Evolutionary conservation across 108 stramenopile species (phyloP).

Genomic region (Nitzschia sp.): DNA sequence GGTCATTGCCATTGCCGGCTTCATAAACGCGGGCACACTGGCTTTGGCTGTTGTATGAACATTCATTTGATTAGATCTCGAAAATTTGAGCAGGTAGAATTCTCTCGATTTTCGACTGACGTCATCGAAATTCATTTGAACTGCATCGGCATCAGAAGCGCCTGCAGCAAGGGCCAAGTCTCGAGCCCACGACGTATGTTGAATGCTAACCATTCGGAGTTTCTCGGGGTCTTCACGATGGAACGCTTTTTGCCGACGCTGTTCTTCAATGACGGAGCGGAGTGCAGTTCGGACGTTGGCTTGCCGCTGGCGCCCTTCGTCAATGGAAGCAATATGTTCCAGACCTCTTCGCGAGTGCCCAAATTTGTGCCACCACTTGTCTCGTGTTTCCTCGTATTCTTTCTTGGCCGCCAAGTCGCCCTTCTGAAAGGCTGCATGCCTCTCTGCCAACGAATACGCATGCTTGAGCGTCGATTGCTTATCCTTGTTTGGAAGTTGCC

Average conservation of each 20-base stretch:
- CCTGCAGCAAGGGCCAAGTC: slow-evolving; percentile 84
- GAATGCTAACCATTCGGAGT: slow-evolving; percentile 68
- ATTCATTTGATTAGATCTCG: slow-evolving; percentile 21
- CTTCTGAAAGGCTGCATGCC: slow-evolving; percentile 1
- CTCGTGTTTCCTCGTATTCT: slow-evolving; percentile 41
- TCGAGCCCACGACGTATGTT: slow-evolving; percentile 76
- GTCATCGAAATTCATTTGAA: slow-evolving; percentile 68
- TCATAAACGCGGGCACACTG: slow-evolving; percentile 54
- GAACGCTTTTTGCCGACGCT: slow-evolving; percentile 60
- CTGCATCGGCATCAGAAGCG: slow-evolving; percentile 80
- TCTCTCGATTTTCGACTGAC: slow-evolving; percentile 73
- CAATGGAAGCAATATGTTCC: slow-evolving; percentile 81
- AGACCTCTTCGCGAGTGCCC: slow-evolving; percentile 83
- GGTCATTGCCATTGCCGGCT: slow-evolving; percentile 24
- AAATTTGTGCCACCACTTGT: slow-evolving; percentile 89
- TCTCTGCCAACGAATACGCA: slow-evolving; percentile 21
- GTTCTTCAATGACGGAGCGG: slow-evolving; percentile 71
- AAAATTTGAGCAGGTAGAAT: slow-evolving; percentile 80
- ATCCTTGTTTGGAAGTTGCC: slow-evolving; percentile 46
- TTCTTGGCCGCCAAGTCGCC: slow-evolving; percentile 23
- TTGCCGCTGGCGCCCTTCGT: slow-evolving; percentile 78
- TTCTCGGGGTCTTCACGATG: slow-evolving; percentile 63
- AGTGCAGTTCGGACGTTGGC: slow-evolving; percentile 66
- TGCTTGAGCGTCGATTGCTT: slow-evolving; percentile 25
- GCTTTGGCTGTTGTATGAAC: slow-evolving; percentile 3